Evolutionary conservation across 73 alveolate genomes (phyloP).

Genomic region (Paraurostyla sp.): DNA sequence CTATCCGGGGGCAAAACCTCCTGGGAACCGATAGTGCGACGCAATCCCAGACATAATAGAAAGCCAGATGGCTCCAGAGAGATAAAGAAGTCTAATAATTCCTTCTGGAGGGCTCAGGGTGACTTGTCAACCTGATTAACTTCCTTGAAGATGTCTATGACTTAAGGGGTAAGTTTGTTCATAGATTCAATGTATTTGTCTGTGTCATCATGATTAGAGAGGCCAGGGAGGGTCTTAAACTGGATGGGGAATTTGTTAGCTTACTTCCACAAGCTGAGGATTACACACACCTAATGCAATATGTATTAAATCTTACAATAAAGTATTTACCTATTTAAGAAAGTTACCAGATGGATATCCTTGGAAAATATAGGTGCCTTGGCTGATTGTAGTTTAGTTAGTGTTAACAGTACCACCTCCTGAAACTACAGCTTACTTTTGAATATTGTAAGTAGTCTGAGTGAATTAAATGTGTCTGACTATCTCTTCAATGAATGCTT

Average conservation of each 20-base stretch:
- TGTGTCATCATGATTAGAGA: conserved; percentile 59
- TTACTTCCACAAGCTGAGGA: conserved; percentile 72
- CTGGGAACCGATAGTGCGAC: conserved; percentile 80
- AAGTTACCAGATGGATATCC: conserved; percentile 77
- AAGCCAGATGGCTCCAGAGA: conserved; percentile 77
- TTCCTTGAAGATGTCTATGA: conserved; percentile 50
- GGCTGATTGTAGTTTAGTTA: not conserved
- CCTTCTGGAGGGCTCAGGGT: conserved; percentile 36
- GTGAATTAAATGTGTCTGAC: conserved; percentile 25
- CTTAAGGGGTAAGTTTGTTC: conserved; percentile 51
- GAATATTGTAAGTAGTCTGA: conserved; percentile 45
- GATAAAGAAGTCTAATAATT: conserved; percentile 59
- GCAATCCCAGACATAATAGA: conserved; percentile 83
- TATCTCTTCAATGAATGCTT: conserved; percentile 24
- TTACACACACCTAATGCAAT: conserved; percentile 57
- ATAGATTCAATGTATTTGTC: conserved; percentile 32
- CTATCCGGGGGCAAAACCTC: conserved; percentile 79
- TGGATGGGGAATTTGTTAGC: conserved; percentile 63
- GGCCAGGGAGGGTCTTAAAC: conserved; percentile 49
- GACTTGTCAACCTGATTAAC: conserved; percentile 48
- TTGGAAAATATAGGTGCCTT: conserved; percentile 28
- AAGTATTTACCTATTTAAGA: conserved; percentile 59
- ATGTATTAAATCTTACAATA: not conserved
- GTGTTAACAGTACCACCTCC: not conserved
- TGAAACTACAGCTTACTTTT: not conserved